Evolutionary conservation across 2,329 filamentous ascomycete species (phyloP).

Genomic region (Pseudocercospora crystallina): DNA sequence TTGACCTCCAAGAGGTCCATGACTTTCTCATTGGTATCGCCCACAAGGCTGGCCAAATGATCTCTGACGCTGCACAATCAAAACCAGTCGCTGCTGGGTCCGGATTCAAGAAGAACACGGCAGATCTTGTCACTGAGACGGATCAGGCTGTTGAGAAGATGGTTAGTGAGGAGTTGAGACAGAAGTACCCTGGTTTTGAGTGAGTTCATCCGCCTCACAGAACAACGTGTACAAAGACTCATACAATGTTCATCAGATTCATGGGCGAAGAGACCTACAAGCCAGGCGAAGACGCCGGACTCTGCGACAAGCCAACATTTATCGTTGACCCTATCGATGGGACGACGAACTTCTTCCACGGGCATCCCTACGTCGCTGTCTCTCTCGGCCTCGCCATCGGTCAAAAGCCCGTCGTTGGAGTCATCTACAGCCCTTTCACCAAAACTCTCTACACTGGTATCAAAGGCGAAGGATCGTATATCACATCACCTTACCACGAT

Average conservation of each 20-base stretch:
- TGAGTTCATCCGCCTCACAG: constrained; percentile 33
- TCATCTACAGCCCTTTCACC: constrained; percentile 79
- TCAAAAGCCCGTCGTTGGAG: constrained; percentile 64
- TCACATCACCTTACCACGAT: constrained; percentile 35
- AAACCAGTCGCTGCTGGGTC: constrained; percentile 42
- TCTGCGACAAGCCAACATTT: constrained; percentile 71
- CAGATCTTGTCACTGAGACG: constrained; percentile 64
- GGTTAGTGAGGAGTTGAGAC: constrained; percentile 52
- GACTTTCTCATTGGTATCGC: constrained; percentile 50
- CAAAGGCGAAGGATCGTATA: constrained; percentile 64
- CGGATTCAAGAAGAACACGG: constrained; percentile 54
- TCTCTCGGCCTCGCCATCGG: constrained; percentile 70
- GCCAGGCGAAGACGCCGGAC: constrained; percentile 53
- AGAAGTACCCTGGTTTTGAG: constrained; percentile 55
- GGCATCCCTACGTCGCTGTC: constrained; percentile 72
- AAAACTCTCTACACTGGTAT: constrained; percentile 68
- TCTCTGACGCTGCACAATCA: constrained; percentile 40
- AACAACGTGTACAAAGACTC: background rate
- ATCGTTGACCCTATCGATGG: constrained; percentile 82
- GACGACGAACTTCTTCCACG: constrained; percentile 78
- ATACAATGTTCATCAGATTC: constrained; percentile 47
- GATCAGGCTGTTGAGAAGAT: constrained; percentile 61
- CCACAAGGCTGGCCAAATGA: constrained; percentile 47
- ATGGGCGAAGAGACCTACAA: constrained; percentile 77
- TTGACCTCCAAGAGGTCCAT: constrained; percentile 49